These are phyloP conservation scores for Symbiodinium natans DNA, from an alignment of 73 alveolate genomes.

Conservation along the genomic window DNA sequence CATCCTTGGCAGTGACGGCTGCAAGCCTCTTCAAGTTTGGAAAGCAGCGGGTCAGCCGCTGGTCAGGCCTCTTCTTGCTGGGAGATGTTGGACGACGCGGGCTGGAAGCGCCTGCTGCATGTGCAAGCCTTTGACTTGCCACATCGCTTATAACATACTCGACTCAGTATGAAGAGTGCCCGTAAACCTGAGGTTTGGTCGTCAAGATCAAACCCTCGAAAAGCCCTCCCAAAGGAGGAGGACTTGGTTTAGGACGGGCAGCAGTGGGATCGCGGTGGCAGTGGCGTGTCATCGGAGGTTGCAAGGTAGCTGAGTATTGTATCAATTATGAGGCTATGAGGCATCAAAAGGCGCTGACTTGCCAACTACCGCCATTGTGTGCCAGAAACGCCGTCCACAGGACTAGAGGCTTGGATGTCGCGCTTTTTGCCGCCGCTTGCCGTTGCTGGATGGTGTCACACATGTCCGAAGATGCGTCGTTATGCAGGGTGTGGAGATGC, in stretches of 20 bases:
- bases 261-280: not conserved
- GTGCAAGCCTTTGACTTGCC: not conserved
- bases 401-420: conserved; percentile 87
- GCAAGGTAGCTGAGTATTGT: no score
- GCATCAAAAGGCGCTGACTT: no score
- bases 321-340: no score
- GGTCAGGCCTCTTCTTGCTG: conserved; percentile 50
- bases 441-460: no score
- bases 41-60: not conserved
- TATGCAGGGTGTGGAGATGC: no score
- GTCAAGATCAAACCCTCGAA: conserved; percentile 46
- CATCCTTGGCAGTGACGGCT: no score
- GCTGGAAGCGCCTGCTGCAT: conserved; percentile 28
- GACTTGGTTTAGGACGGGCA: conserved; percentile 44
- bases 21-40: no score
- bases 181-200: conserved; percentile 77
- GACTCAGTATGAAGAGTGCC: no score
- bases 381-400: not conserved
- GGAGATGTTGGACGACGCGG: conserved; percentile 65
- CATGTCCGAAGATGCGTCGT: no score
- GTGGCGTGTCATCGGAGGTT: not conserved
- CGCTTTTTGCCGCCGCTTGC: conserved; percentile 57
- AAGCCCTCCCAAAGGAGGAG: conserved; percentile 68
- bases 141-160: no score
- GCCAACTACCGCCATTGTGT: no score